Conservation (phyloP, 306 rosid genomes). For the Cucumis cinereus region DNA sequence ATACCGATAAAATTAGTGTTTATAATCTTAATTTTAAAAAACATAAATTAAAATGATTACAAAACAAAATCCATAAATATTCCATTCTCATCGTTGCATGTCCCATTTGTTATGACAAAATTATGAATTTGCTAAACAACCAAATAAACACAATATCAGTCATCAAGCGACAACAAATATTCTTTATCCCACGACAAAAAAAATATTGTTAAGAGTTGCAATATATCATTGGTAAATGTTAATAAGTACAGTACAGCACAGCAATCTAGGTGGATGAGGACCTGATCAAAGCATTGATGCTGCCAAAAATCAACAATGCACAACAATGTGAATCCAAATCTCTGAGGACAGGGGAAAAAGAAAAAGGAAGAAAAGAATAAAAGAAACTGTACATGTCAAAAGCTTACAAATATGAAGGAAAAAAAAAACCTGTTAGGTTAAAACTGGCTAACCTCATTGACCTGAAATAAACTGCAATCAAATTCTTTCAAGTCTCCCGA, state of each 20-base stretch:
- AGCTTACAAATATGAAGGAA: neutral
- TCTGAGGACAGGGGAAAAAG: neutral
- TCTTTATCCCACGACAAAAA: neutral
- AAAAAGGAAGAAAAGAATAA: neutral
- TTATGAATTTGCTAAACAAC: neutral
- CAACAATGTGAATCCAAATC: neutral
- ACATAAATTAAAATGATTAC: too few species aligned
- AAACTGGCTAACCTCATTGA: slow-evolving; percentile 14
- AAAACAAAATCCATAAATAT: too few species aligned
- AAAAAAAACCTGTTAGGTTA: neutral
- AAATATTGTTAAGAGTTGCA: neutral
- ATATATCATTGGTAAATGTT: neutral
- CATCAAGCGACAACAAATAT: neutral
- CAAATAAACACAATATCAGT: neutral
- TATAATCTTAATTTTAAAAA: too few species aligned
- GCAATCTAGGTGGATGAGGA: neutral
- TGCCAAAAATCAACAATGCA: neutral
- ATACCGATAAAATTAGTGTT: too few species aligned
- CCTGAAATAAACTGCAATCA: slow-evolving; percentile 3
- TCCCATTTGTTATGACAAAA: neutral
- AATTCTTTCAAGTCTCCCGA: slow-evolving; percentile 4
- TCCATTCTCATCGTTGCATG: too few species aligned
- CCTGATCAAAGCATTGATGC: neutral
- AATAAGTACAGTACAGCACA: neutral
- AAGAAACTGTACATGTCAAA: slow-evolving; percentile 28